Conservation (phyloP, 768 basidiomycete species). For the Neoboletus magnificus region DNA sequence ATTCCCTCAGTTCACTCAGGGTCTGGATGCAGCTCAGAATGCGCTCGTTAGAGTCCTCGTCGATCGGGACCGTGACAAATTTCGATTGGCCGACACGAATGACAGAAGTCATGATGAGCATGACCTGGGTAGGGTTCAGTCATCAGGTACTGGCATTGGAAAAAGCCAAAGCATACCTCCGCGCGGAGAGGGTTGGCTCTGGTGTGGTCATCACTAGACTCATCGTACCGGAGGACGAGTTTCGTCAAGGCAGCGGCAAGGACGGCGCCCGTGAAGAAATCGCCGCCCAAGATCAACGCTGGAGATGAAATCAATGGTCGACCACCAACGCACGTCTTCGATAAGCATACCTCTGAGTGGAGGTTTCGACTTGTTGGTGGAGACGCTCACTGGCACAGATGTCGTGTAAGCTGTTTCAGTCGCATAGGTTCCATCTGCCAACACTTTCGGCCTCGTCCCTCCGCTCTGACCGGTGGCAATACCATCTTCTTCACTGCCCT, state of each 20-base stretch:
- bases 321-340: not conserved
- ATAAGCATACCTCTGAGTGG: slow-evolving; percentile 68
- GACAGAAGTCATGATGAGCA: slow-evolving; percentile 97
- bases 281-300: slow-evolving; percentile 90
- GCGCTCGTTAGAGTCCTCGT: slow-evolving; percentile 96
- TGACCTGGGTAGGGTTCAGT: slow-evolving; percentile 49
- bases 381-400: slow-evolving; percentile 57
- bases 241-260: slow-evolving; percentile 90
- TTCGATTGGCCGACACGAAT: slow-evolving; percentile 98
- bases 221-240: slow-evolving; percentile 72
- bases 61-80: slow-evolving; percentile 90
- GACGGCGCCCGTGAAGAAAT: slow-evolving; percentile 94
- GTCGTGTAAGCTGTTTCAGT: slow-evolving; percentile 89
- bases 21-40: slow-evolving; percentile 96
- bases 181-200: slow-evolving; percentile 76
- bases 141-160: not conserved
- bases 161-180: slow-evolving; percentile 49
- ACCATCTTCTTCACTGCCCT: slow-evolving; percentile 44
- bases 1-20: slow-evolving; percentile 70
- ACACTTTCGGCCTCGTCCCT: slow-evolving; percentile 65
- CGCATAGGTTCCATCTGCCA: slow-evolving; percentile 97
- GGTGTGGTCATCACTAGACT: slow-evolving; percentile 47
- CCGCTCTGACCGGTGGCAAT: slow-evolving; percentile 36
- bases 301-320: not conserved
- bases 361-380: slow-evolving; percentile 88